Base-by-base conservation (phyloP, 257 asterid species). In the Plantago elongata region DNA sequence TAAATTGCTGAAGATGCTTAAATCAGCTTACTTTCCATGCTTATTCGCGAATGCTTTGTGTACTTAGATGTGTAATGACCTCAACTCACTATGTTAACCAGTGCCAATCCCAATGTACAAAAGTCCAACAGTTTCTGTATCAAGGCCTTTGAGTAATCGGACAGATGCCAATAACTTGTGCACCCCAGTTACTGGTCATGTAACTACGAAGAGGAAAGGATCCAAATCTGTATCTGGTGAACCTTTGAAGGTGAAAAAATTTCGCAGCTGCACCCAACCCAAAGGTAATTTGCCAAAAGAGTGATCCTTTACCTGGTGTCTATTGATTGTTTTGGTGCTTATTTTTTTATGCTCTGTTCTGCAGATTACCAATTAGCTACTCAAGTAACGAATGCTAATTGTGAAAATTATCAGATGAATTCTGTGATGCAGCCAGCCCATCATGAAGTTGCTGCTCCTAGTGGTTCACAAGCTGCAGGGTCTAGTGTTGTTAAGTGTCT, bases 401-500 rank as follows among this genome's bases (percentile, higher is more conserved):
- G 56, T 62, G 79, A 61, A 7, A 66, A 16, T 47, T 49, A 71
- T 54, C 10, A 15, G 56, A 70, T 60, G 46, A 57, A 48, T 47
- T 54, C 72, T 18, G 76, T 67, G 11, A 61, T 69, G 61, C 77
- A 57, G 57, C 74, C 84, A 40, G 63, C 68, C 57, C 68, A 63
- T 60, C 58, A 66, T 54, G 68, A 40, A 8, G 67, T 57, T 13
- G 65, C 64, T 49, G 66, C 64, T 7, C 42, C 34, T 10, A 64
- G 61, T 38, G 79, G 69, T 54, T 60, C 88, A 18, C 71, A 67
- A 14, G 73, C 63, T 57, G 89, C 78, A 67, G 95, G 87, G 62
- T 86, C 86, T 38, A 82, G 72, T 46, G 95, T 87, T 38, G 90
- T 66, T 13, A 93, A 89, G 70, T 84, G 96, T 58, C 73, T 93